These are phyloP conservation scores for Evernia prunastri DNA, from an alignment of 495 filamentous ascomycete species.

Conservation along the genomic window DNA sequence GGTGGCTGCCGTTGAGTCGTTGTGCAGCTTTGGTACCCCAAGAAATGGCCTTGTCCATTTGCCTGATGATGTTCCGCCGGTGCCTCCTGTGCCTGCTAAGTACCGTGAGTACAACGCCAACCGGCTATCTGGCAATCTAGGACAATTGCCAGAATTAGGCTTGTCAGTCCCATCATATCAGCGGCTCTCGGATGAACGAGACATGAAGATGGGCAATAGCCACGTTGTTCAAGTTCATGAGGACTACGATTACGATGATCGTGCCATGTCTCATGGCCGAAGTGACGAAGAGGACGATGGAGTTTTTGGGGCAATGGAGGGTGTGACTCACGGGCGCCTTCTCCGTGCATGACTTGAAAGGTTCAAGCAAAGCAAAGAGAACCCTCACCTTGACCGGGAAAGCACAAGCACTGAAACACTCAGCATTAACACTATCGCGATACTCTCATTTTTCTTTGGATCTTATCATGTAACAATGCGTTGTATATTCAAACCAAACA, in stretches of 20 bases:
- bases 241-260: slow-evolving; percentile 72
- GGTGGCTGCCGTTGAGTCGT: slow-evolving; percentile 75
- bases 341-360: slow-evolving; percentile 10
- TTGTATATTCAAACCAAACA: slow-evolving; percentile 7
- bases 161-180: slow-evolving; percentile 40
- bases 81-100: slow-evolving; percentile 72
- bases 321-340: slow-evolving; percentile 43
- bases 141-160: slow-evolving; percentile 45
- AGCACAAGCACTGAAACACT: too few species aligned
- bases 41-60: slow-evolving; percentile 63
- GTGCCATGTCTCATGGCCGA: slow-evolving; percentile 44
- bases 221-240: slow-evolving; percentile 53
- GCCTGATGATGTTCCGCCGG: slow-evolving; percentile 72
- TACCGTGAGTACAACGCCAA: slow-evolving; percentile 49
- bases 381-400: background rate
- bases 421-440: background rate
- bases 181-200: slow-evolving; percentile 28
- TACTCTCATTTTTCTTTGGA: background rate
- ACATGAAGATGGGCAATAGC: slow-evolving; percentile 36
- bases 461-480: background rate
- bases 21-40: slow-evolving; percentile 86
- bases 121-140: slow-evolving; percentile 29
- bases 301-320: slow-evolving; percentile 94
- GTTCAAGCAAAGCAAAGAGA: background rate
- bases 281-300: slow-evolving; percentile 91